Conservation (phyloP, 208 protist genomes). For the Trypanosoma boissoni region DNA sequence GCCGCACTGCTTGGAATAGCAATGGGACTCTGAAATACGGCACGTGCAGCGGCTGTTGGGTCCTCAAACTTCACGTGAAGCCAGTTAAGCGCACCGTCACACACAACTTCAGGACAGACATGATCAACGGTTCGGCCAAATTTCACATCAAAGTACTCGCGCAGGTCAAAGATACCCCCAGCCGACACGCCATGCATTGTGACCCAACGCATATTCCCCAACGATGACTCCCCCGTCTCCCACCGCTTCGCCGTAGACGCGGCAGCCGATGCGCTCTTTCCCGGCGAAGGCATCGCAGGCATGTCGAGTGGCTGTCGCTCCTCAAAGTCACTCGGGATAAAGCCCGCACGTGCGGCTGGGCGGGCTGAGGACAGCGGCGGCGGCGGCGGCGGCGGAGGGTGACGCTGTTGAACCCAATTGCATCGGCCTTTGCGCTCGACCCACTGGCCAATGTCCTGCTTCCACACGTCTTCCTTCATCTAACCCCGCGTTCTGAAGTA, state of each 20-base stretch:
- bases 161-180: constrained; percentile 46
- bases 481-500: no score
- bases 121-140: constrained; percentile 70
- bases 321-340: constrained; percentile 30
- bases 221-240: not conserved
- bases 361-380: not conserved
- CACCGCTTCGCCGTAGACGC: not conserved
- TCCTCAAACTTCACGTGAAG: constrained; percentile 67
- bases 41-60: constrained; percentile 39
- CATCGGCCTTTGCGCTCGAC: constrained; percentile 57
- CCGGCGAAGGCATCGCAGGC: not conserved
- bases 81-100: constrained; percentile 17
- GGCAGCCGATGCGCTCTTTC: not conserved
- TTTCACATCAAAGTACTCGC: constrained; percentile 69
- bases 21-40: constrained; percentile 38
- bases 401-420: constrained; percentile 10
- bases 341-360: constrained; percentile 17
- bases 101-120: constrained; percentile 20
- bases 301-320: constrained; percentile 11
- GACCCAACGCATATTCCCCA: constrained; percentile 36
- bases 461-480: constrained; percentile 43
- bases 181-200: constrained; percentile 36
- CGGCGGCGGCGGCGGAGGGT: not conserved
- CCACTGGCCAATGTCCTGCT: constrained; percentile 60
- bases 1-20: not conserved